These are phyloP conservation scores for Boletus reticulatus DNA, from an alignment of 768 basidiomycete genomes.

Conservation along the genomic window DNA sequence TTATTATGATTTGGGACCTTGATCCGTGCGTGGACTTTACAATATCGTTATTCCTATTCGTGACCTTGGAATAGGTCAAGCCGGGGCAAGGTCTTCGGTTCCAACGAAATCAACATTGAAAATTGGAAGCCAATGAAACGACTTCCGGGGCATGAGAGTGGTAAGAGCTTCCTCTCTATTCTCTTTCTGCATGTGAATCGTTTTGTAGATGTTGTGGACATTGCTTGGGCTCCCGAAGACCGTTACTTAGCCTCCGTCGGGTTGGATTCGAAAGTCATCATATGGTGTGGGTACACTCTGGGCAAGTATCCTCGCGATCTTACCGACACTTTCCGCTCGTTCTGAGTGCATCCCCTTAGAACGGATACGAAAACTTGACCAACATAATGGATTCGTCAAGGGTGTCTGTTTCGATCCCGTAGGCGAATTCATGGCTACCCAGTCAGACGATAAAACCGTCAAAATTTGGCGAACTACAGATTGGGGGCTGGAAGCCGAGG, in stretches of 20 bases:
- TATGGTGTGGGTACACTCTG: constrained; percentile 93
- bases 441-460: constrained; percentile 94
- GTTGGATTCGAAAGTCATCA: constrained; percentile 83
- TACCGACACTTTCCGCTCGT: not conserved
- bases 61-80: constrained; percentile 51
- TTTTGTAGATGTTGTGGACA: constrained; percentile 81
- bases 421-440: constrained; percentile 95
- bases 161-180: constrained; percentile 39
- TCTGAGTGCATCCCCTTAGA: constrained; percentile 44
- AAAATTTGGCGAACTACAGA: constrained; percentile 96
- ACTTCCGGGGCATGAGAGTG: constrained; percentile 92
- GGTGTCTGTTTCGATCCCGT: constrained; percentile 99
- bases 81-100: constrained; percentile 88
- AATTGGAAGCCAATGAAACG: constrained; percentile 95
- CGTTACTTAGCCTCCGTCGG: constrained; percentile 92
- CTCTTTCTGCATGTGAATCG: constrained; percentile 3
- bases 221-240: constrained; percentile 95
- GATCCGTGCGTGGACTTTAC: constrained; percentile 68
- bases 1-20: constrained; percentile 96
- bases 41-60: constrained; percentile 1
- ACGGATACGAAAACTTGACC: constrained; percentile 76
- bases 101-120: constrained; percentile 94
- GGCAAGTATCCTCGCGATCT: constrained; percentile 45
- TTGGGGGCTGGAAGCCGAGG: constrained; percentile 82
- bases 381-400: constrained; percentile 96